Evolutionary conservation across 2,329 filamentous ascomycete genomes (phyloP), one percentile per base, ranked within the genome.

Genomic region (Geoglossum cookeanum): DNA sequence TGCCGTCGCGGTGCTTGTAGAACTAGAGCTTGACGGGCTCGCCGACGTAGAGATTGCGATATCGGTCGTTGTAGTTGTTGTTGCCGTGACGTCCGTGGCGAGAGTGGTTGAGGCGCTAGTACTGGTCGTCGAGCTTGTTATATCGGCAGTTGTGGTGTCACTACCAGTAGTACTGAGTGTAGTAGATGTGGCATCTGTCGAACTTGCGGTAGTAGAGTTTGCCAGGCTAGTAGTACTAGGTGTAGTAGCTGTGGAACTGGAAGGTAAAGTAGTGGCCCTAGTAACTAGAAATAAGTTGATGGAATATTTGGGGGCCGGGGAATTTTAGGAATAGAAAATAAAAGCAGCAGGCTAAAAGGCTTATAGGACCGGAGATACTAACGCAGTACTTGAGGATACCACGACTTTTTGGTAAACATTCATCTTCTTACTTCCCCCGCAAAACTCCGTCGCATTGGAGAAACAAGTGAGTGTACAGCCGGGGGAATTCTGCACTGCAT

Each of bases 401-500:
- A 42, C 13, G 27, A 42, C 42, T 27, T 13, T 37, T 7, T 55
- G 53, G 32, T 55, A 55, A 32, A 55, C 39, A 17, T 55, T 55
- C 35, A 55, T 42, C 32, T 30, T 42, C 35, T 55, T 55, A 11
- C 35, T 42, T 13, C 53, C 53, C 15, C 53, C 53, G n/a, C 53
- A 55, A 42, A n/a, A 55, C 27, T 55, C 53, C 5, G 53, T 55
- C 4, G 35, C 39, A 15, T 55, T 55, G 4, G 35, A 22, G 22
- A 45, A 42, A 45, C 53, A 55, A 17, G 53, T 55, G 3, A 55
- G 17, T 33, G 53, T 42, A 17, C 53, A 55, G 53, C 39, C 53
- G 42, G 35, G 22, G 32, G 53, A 42, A 17, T 42, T 45, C 7
- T 32, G 32, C 29, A 42, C 15, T 15, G 53, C 53, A 17, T 55